Base-by-base conservation (phyloP, 116 monocot genomes). In the Trichopus zeylanicus region DNA sequence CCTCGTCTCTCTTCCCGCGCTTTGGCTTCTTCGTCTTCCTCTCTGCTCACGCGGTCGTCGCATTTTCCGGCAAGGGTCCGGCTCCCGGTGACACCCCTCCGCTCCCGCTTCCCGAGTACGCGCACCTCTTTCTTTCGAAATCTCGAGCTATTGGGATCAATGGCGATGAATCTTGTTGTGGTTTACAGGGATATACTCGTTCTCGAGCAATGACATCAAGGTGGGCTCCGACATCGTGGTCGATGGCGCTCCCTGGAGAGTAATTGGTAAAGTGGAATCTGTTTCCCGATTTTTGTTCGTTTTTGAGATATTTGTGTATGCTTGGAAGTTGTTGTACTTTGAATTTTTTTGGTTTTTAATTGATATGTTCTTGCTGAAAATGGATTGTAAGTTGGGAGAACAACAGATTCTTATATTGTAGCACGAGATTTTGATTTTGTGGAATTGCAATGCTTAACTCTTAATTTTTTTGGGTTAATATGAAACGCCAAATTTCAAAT, bases 131-230 rank as follows among this genome's bases (percentile, higher is more conserved):
- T 48, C n/a, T 16, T 51, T 26, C n/a, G 25, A 5, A 34, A 7
- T 31, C n/a, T 15, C n/a, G n/a, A n/a, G n/a, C n/a, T 52, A 54
- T n/a, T 68, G 46, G 31, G 55, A n/a, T 57, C 64, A 61, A 19
- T 5, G 26, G 2, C 61, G 29, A 23, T 29, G 15, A 13, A 18
- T 19, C 63, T 58, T 67, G 11, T 26, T 22, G 20, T 33, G 58
- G 42, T 8, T 31, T 64, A 53, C 73, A 98, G 97, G 72, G 57
- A 79, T 98, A 10, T 98, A 75, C 31, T 87, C 97, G 4, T 64
- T 98, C 15, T 78, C 97, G 21, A 98, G 97, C 80, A 98, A 98
- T 52, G 97, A 98, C 51, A 91, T 98, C 61, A 91, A 76, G 77
- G 91, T 98, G 46, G 97, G 97, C 6, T 60, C 76, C 32, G 91